Evolutionary conservation across 164 flowering plant genomes (phyloP).

Genomic region (Dillenia suffruticosa): DNA sequence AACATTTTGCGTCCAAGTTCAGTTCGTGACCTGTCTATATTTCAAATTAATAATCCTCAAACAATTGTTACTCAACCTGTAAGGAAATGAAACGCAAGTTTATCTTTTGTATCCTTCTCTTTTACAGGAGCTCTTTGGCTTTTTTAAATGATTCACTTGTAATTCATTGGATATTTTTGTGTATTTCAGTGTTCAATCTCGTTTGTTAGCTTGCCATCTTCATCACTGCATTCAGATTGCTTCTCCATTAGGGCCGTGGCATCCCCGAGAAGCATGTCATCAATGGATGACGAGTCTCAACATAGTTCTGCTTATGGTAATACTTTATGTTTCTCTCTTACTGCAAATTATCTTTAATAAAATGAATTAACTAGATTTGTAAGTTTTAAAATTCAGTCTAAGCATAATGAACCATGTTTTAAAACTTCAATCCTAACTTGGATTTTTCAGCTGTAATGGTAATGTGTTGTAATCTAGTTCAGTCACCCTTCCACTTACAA

Average conservation of each 20-base stretch:
- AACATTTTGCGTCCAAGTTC: no score
- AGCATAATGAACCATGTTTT: not conserved
- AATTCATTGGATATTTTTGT: no score
- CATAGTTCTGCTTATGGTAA: constrained; percentile 18
- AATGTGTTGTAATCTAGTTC: no score
- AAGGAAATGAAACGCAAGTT: no score
- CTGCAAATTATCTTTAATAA: not conserved
- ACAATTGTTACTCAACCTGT: no score
- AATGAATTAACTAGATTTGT: not conserved
- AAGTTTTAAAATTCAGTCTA: not conserved
- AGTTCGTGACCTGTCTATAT: no score
- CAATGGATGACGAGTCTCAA: constrained; percentile 7
- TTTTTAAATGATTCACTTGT: no score
- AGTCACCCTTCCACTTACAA: no score
- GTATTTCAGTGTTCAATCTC: constrained; percentile 10
- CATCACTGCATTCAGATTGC: constrained; percentile 11
- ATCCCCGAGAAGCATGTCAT: constrained; percentile 15
- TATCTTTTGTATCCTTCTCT: no score
- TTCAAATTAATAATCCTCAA: no score
- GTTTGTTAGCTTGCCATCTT: constrained; percentile 5
- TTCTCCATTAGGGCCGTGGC: constrained; percentile 30
- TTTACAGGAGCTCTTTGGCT: no score
- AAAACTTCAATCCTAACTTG: not conserved
- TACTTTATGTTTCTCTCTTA: not conserved
- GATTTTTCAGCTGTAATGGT: no score